A percentile compares a stretch with the other conserved stretches of the same genome.
phyloP scores from a whole-genome alignment of 306 rosid species.

The Trifolium dubium region DNA sequence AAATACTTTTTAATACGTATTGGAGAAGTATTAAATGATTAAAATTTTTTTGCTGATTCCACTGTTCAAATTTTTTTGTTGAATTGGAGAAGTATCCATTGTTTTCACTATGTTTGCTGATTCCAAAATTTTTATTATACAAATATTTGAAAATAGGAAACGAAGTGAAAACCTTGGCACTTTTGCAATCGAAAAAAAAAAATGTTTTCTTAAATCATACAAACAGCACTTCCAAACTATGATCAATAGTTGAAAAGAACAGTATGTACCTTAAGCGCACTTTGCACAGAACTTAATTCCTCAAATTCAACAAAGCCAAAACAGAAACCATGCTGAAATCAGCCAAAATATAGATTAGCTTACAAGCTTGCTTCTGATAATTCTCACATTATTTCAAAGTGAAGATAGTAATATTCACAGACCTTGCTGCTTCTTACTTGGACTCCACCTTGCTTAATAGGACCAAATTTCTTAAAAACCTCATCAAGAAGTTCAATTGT shows the following conservation, averaged over 20 bases:
- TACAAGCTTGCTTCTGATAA: constrained; percentile 44
- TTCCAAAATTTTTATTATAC: no score
- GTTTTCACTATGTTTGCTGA: no score
- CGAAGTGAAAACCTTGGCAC: no score
- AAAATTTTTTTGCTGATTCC: no score
- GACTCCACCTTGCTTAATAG: constrained; percentile 89
- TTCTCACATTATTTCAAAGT: constrained; percentile 28
- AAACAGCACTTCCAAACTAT: constrained; percentile 1
- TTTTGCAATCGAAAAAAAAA: no score
- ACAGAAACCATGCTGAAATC: constrained; percentile 88
- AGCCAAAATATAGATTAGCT: constrained; percentile 42
- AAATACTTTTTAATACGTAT: no score
- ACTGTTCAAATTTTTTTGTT: no score
- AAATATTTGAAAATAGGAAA: no score
- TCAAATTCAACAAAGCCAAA: constrained; percentile 98
- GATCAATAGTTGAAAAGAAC: constrained; percentile 22
- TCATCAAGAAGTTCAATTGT: constrained; percentile 85
- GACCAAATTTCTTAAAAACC: constrained; percentile 87
- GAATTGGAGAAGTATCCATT: no score
- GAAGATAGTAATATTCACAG: constrained; percentile 34
- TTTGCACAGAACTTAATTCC: constrained; percentile 69
- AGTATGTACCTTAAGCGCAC: constrained; percentile 75
- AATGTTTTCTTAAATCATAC: no score
- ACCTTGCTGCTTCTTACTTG: constrained; percentile 95
- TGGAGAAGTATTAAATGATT: no score